Percentiles rank a stretch among this genome's conserved stretches.
These are phyloP conservation scores for Emmonsia crescens DNA, from an alignment of 2,329 filamentous ascomycete species.

Conservation along the genomic window DNA sequence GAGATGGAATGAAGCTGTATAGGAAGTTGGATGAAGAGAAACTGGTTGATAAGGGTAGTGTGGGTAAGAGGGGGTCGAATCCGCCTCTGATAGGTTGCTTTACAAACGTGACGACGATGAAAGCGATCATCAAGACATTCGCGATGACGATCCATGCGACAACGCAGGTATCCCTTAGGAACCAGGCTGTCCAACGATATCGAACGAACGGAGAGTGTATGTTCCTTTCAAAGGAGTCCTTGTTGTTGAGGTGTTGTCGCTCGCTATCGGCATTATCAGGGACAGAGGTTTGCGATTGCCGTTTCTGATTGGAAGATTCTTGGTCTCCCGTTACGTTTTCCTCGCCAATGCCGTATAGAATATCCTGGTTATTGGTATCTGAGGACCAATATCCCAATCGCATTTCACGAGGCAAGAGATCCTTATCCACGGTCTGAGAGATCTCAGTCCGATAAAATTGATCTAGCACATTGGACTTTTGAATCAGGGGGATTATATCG, in stretches of 20 bases:
- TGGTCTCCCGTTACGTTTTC: slow-evolving; percentile 42
- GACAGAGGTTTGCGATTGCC: slow-evolving; percentile 20
- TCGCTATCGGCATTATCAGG: slow-evolving; percentile 28
- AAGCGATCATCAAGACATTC: slow-evolving; percentile 53
- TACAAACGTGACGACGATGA: slow-evolving; percentile 70
- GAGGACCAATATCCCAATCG: slow-evolving; percentile 75
- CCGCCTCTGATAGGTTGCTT: slow-evolving; percentile 55
- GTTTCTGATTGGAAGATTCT: slow-evolving; percentile 25
- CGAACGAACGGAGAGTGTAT: slow-evolving; percentile 45
- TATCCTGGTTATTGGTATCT: slow-evolving; percentile 47
- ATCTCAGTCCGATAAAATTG: slow-evolving; percentile 63
- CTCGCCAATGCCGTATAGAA: slow-evolving; percentile 74
- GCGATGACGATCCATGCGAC: slow-evolving; percentile 53
- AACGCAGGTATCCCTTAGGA: slow-evolving; percentile 56
- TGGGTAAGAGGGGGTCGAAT: slow-evolving; percentile 58
- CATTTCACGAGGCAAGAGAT: slow-evolving; percentile 48
- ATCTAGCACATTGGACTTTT: slow-evolving; percentile 64
- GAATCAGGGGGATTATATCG: slow-evolving; percentile 66
- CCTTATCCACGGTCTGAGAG: slow-evolving; percentile 36
- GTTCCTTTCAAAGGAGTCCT: slow-evolving; percentile 39
- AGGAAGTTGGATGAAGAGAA: slow-evolving; percentile 85
- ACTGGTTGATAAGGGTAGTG: slow-evolving; percentile 48
- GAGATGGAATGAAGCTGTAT: slow-evolving; percentile 55
- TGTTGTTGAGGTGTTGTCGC: slow-evolving; percentile 25
- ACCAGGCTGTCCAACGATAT: slow-evolving; percentile 66